Base-by-base conservation (phyloP, 176 grass and related monocot species). In the Urochloa ruziziensis region DNA sequence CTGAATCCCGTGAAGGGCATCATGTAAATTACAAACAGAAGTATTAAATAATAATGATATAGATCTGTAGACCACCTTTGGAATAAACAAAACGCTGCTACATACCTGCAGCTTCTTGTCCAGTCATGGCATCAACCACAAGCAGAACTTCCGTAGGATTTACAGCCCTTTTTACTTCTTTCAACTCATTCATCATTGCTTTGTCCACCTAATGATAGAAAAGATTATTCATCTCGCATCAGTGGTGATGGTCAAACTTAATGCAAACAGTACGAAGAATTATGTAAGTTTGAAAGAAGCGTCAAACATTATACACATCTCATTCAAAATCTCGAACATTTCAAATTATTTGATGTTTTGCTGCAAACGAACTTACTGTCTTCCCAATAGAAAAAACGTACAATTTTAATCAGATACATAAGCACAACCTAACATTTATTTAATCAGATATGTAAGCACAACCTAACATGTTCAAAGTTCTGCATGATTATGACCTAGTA, bases 61-160 rank as follows among this genome's bases (percentile, higher is more conserved):
- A n/a, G n/a, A n/a, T n/a, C n/a, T n/a, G n/a, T n/a, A n/a, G n/a
- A n/a, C n/a, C n/a, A n/a, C 40, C 19, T 35, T 48, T 48, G 47
- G 76, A 64, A 79, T 48, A 36, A 66, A 51, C 28, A 52, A 51
- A 29, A 66, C 10, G 2, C 29, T 52, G 30, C 35, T 53, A 51
- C 13, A 39, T 53, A 80, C 78, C 78, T 80, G 78, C 78, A 27
- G 78, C 78, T 80, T 80, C 78, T 53, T 80, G 77, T 43, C 93
- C 93, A 84, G 93, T 95, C 93, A 95, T 95, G 75, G 93, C 93
- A 90, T 95, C 93, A 57, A 95, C 93, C 14, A 95, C 93, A 81
- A 95, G 86, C 49, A 95, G 84, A 82, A 92, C 88, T 91, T 95
- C 93, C 1, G 90, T 90, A 70, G 93, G 93, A 92, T 92, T 92